Base-by-base conservation (phyloP, 768 basidiomycete genomes). In the Leucosporidium yakuticum region DNA sequence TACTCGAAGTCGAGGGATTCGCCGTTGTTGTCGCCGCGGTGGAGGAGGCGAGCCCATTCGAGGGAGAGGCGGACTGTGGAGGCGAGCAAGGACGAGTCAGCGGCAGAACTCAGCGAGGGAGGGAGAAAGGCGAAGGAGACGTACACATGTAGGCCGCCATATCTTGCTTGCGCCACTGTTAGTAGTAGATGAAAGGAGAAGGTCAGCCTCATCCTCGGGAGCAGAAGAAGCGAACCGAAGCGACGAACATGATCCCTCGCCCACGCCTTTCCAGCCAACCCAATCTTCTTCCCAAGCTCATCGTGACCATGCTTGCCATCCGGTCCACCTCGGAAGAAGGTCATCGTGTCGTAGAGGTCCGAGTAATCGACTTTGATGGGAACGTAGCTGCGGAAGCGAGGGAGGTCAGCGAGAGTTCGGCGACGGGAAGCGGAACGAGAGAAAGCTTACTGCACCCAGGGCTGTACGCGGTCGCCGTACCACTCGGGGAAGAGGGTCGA, bases 311-410 rank as follows among this genome's bases (percentile, higher is more conserved):
- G 83, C 36, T 82, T 81, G 23, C 86, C 84, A 63, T 83, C 80
- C 12, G 80, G 81, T 65, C 83, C 83, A 0, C 87, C 87, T 0
- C 84, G 83, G 79, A 89, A 89, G 80, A 90, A 91, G 5, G 85
- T 77, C 49, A 88, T 80, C 61, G 78, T 75, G 67, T 81, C 80
- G 75, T 81, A 81, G 27, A 81, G 64, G 68, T 81, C 80, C 6
- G 77, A 77, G 58, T 80, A 75, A 69, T 80, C 79, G 48, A 78
- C 72, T 69, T 80, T 81, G 75, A 80, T 72, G 5, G 79, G 79
- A 19, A 80, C 72, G 69, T 80, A 80, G 71, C 70, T 71, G 64
- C 8, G 51, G 73, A 6, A 34, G 36, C 25, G 9, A 21, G 53
- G 27, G 14, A 25, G 51, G 25, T 27, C 14, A 51, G 20, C 31